Evolutionary conservation across 2,329 filamentous ascomycete genomes (phyloP).

Genomic region (Aspergillus sp.): DNA sequence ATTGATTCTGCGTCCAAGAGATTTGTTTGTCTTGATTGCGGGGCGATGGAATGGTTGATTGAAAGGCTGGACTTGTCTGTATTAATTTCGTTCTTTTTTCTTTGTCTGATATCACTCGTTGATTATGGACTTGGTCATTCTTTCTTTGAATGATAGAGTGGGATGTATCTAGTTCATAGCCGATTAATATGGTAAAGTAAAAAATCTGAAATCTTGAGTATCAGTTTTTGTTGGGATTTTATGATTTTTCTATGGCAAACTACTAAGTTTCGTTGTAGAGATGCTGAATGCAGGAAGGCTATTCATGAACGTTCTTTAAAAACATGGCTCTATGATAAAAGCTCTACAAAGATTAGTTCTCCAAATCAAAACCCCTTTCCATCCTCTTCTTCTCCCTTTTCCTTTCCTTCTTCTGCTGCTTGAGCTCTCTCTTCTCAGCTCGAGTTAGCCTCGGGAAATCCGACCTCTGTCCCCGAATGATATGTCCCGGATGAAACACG

Average conservation of each 20-base stretch:
- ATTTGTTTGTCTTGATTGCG: background rate
- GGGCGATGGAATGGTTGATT: background rate
- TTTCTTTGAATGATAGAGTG: too few species aligned
- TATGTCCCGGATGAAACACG: constrained; percentile 37
- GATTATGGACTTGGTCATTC: background rate
- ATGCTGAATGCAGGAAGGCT: too few species aligned
- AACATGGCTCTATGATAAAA: too few species aligned
- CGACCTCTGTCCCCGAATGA: constrained; percentile 25
- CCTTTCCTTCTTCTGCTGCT: background rate
- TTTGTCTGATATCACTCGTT: background rate
- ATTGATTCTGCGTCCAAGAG: background rate
- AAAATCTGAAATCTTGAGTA: background rate
- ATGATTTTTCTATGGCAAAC: too few species aligned
- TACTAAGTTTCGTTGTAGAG: too few species aligned
- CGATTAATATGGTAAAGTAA: background rate
- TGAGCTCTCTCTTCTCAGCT: background rate
- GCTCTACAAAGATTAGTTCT: too few species aligned
- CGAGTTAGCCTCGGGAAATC: background rate
- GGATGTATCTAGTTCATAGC: background rate
- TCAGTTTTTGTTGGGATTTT: background rate
- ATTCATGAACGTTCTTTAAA: too few species aligned
- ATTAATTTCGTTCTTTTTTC: background rate
- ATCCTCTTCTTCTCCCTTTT: background rate
- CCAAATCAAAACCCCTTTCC: background rate
- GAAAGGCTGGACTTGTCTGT: background rate